Evolutionary conservation across 805 yeast species (phyloP).

Genomic region (Starmerella gropengiesseri): DNA sequence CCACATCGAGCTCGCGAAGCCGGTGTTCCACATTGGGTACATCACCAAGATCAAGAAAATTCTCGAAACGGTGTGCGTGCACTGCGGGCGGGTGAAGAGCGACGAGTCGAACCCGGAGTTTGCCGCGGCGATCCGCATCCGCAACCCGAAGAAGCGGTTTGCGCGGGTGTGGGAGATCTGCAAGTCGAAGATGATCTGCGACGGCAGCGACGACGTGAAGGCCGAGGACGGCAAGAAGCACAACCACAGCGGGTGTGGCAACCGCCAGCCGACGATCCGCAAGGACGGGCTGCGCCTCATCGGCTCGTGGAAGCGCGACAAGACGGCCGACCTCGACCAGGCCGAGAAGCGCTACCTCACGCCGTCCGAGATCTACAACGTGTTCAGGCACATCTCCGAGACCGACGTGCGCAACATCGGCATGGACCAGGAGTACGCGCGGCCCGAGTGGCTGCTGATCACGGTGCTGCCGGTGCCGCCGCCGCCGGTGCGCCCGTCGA

Average conservation of each 20-base stretch:
- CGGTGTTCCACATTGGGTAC: slow-evolving; percentile 92
- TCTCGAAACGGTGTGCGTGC: slow-evolving; percentile 95
- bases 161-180: slow-evolving; percentile 93
- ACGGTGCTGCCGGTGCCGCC: slow-evolving; percentile 99
- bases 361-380: slow-evolving; percentile 81
- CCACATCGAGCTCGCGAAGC: slow-evolving; percentile 95
- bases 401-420: slow-evolving; percentile 78
- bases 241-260: slow-evolving; percentile 93
- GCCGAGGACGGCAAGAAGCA: slow-evolving; percentile 45
- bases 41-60: slow-evolving; percentile 87
- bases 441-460: slow-evolving; percentile 97
- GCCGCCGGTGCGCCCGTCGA: slow-evolving; percentile 97
- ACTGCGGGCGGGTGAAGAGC: slow-evolving; percentile 86
- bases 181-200: slow-evolving; percentile 83
- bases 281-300: slow-evolving; percentile 90
- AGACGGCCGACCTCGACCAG: slow-evolving; percentile 72
- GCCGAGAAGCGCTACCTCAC: slow-evolving; percentile 84
- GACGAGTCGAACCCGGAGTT: slow-evolving; percentile 75
- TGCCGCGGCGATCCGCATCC: slow-evolving; percentile 78
- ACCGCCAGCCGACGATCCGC: slow-evolving; percentile 88
- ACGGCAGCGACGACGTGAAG: slow-evolving; percentile 53
- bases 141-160: slow-evolving; percentile 91
- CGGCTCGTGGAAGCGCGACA: slow-evolving; percentile 97
- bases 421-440: slow-evolving; percentile 87
- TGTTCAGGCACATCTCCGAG: slow-evolving; percentile 79